Evolutionary conservation across 2,329 filamentous ascomycete species (phyloP).

Genomic region (Nannizziopsis barbatae): DNA sequence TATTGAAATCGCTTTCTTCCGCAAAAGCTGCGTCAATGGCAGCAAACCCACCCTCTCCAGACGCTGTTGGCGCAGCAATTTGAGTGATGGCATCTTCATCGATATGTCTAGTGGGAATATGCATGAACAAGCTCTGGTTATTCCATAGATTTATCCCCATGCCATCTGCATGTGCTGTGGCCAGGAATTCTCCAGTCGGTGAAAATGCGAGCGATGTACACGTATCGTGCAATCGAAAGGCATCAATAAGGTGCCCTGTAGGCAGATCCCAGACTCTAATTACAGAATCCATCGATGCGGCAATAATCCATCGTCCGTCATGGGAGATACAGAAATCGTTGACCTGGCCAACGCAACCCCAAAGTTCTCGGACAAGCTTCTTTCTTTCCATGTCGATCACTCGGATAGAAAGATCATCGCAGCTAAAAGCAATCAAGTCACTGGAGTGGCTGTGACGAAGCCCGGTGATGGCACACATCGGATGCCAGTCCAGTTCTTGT

Average conservation of each 20-base stretch:
- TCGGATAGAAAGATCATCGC: conserved; percentile 77
- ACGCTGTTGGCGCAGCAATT: conserved; percentile 59
- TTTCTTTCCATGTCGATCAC: conserved; percentile 84
- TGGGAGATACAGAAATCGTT: conserved; percentile 82
- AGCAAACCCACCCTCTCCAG: conserved; percentile 68
- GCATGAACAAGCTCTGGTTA: conserved; percentile 81
- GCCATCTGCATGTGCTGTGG: conserved; percentile 68
- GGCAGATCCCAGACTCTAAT: conserved; percentile 90
- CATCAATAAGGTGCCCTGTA: conserved; percentile 89
- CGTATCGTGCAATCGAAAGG: conserved; percentile 64
- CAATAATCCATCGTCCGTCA: conserved; percentile 87
- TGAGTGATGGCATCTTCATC: conserved; percentile 61
- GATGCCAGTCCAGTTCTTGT: conserved; percentile 73
- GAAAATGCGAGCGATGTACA: conserved; percentile 85
- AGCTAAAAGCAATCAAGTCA: conserved; percentile 77
- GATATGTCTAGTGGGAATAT: conserved; percentile 75
- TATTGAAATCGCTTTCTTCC: conserved; percentile 39
- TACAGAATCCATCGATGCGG: conserved; percentile 67
- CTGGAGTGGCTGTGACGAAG: conserved; percentile 72
- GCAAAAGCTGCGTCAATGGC: conserved; percentile 67
- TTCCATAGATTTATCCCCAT: conserved; percentile 94
- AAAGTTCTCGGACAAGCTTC: conserved; percentile 84
- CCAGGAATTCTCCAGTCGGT: conserved; percentile 82
- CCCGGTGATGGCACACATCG: conserved; percentile 61
- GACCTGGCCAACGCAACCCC: conserved; percentile 62